These are phyloP conservation scores for Chenopodium suecicum DNA, from an alignment of 148 eudicot species.

Conservation along the genomic window DNA sequence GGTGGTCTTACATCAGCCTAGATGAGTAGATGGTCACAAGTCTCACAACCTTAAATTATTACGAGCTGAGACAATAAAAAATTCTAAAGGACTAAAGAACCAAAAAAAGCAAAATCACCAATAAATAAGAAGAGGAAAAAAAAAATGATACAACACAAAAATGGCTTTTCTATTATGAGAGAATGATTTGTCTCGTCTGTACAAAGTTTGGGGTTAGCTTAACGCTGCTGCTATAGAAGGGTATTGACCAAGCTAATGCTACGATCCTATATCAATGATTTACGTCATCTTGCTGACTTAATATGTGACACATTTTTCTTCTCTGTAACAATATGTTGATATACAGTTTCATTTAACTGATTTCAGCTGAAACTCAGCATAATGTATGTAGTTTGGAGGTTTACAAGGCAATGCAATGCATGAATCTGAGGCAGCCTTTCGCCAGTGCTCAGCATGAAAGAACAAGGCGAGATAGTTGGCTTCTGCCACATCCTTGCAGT, in stretches of 20 bases:
- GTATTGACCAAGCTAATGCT: background rate
- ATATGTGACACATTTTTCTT: background rate
- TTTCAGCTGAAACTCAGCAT: background rate
- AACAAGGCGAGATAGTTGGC: background rate
- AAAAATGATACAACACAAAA: background rate
- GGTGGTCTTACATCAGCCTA: background rate
- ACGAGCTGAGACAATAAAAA: background rate
- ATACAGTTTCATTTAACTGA: conserved; percentile 8
- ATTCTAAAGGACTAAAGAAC: background rate
- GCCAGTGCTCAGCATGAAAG: background rate
- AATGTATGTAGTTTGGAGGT: background rate
- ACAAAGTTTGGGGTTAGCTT: conserved; percentile 12
- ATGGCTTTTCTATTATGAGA: conserved; percentile 11
- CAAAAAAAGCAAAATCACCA: background rate
- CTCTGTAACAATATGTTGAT: background rate
- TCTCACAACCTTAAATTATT: no score
- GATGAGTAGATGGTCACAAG: background rate
- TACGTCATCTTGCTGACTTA: conserved; percentile 4
- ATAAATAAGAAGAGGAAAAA: background rate
- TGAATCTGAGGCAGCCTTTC: background rate
- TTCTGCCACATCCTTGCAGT: background rate
- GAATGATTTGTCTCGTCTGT: conserved; percentile 5
- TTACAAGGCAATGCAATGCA: conserved; percentile 4
- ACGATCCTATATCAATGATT: conserved; percentile 6
- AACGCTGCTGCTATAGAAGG: background rate